Percentiles rank a stretch among this genome's conserved stretches.
These are phyloP conservation scores for Nigrospora sphaerica DNA, from an alignment of 2,329 filamentous ascomycete species.

Conservation along the genomic window DNA sequence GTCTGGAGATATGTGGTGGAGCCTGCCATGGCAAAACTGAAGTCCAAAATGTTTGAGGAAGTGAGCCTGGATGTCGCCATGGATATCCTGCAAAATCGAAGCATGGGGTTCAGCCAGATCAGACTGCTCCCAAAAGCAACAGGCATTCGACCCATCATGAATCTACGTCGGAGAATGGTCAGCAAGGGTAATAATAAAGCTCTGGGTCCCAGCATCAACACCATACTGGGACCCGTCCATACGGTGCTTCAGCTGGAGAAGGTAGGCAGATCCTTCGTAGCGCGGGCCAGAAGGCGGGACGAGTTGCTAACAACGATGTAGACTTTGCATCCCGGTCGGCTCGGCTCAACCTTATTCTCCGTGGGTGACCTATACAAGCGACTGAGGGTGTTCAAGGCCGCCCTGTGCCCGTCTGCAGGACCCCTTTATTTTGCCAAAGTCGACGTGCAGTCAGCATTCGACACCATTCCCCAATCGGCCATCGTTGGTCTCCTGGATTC, in stretches of 20 bases:
- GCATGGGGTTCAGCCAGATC: slow-evolving; percentile 70
- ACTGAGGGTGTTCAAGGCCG: slow-evolving; percentile 61
- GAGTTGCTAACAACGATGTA: slow-evolving; percentile 10
- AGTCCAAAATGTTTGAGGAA: slow-evolving; percentile 70
- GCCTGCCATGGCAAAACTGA: slow-evolving; percentile 62
- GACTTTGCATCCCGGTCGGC: slow-evolving; percentile 42
- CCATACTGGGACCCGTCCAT: slow-evolving; percentile 64
- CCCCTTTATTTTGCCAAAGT: slow-evolving; percentile 83
- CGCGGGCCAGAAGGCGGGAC: not conserved
- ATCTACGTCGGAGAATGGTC: slow-evolving; percentile 62
- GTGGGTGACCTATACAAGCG: slow-evolving; percentile 72
- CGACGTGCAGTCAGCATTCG: slow-evolving; percentile 88
- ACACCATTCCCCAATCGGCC: slow-evolving; percentile 81
- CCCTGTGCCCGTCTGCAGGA: slow-evolving; percentile 28
- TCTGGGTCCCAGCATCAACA: slow-evolving; percentile 35
- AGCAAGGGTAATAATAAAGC: slow-evolving; percentile 33
- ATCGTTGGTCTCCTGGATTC: slow-evolving; percentile 60
- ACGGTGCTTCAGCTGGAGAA: slow-evolving; percentile 74
- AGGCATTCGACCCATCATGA: slow-evolving; percentile 79
- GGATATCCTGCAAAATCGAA: slow-evolving; percentile 51
- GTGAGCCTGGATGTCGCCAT: slow-evolving; percentile 51
- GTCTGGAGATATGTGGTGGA: slow-evolving; percentile 74
- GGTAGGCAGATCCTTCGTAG: slow-evolving; percentile 29
- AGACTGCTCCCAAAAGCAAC: slow-evolving; percentile 74
- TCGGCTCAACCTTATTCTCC: slow-evolving; percentile 79